Evolutionary conservation across 164 flowering plant species (phyloP).

Genomic region (Aristolochia contorta): DNA sequence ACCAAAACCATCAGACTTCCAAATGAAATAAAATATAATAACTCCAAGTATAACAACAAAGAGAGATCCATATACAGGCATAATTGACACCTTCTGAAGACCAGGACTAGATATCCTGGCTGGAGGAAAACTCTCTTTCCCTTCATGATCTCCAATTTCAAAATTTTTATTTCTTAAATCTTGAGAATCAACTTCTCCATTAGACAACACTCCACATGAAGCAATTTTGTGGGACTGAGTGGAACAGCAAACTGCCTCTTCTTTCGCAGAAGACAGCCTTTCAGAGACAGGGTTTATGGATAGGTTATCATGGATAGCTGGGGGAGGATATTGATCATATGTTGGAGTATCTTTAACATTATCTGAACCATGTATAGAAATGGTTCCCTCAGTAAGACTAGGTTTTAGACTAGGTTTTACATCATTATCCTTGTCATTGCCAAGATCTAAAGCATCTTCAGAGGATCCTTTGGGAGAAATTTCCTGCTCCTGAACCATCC

Average conservation of each 20-base stretch:
- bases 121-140: conserved; percentile 28
- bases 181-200: conserved; percentile 34
- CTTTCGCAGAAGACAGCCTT: conserved; percentile 20
- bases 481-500: conserved; percentile 31
- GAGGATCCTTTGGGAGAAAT: conserved; percentile 23
- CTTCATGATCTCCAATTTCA: conserved; percentile 27
- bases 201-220: conserved; percentile 24
- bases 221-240: conserved; percentile 21
- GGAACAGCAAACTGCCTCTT: conserved; percentile 19
- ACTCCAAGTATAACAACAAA: too few species aligned
- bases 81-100: conserved; percentile 38
- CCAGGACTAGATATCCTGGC: conserved; percentile 30
- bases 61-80: background rate
- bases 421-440: conserved; percentile 22
- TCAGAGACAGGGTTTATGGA: conserved; percentile 26
- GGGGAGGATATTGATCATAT: conserved; percentile 59
- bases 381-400: conserved; percentile 25
- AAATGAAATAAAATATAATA: conserved; percentile 1
- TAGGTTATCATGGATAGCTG: conserved; percentile 46
- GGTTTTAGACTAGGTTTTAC: too few species aligned
- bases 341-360: conserved; percentile 30
- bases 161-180: conserved; percentile 29
- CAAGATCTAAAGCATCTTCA: conserved; percentile 25
- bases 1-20: background rate
- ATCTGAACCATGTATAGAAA: conserved; percentile 10